Evolutionary conservation across 2,329 filamentous ascomycete species (phyloP), one percentile per base, ranked within the genome.

Genomic region (Dactylellina parvicollis): DNA sequence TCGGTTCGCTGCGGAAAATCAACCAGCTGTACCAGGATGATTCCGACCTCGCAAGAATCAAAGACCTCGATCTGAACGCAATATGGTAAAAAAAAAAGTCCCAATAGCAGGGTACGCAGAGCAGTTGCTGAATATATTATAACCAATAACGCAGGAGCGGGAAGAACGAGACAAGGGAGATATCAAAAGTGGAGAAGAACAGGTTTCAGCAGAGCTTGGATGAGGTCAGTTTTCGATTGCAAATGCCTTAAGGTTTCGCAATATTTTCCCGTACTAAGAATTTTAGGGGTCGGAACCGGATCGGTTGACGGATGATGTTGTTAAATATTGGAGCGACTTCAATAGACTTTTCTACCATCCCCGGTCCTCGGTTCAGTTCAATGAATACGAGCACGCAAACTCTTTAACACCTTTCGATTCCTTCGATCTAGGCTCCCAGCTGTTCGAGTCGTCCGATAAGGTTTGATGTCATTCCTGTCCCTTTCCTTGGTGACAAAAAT

Each of bases 321-420:
- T 98, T n/a, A 87, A 92, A 60, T 98, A 95, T 82, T 99, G 95
- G 94, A 96, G 92, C 30, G 95, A 99, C 81, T 98, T 92, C 81
- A 96, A 92, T 77, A 88, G 92, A 24, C 86, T 95, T n/a, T 99
- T 88, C 81, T 97, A 91, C 79, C 93, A 98, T 79, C 95, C 95
- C 7, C 88, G 87, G 61, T 96, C 92, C 10, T 87, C 96, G 60
- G 85, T 96, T 8, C 93, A 96, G 79, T 84, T 98, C 12, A 90
- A 90, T 79, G 92, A 97, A 78, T 96, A 91, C 78, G 92, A 96
- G 79, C 83, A 96, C 34, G 89, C 91, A 79, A 94, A 92, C 2
- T 85, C 86, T 46, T 83, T 94, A 26, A 89, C 89, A 85, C 92
- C 93, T 0, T 96, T 96, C 77, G 90, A 95, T 79, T 88, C 88